A percentile compares a stretch with the other conserved stretches of the same genome.
phyloP scores from a whole-genome alignment of 148 eudicot species.

The Rhododendron molle region DNA sequence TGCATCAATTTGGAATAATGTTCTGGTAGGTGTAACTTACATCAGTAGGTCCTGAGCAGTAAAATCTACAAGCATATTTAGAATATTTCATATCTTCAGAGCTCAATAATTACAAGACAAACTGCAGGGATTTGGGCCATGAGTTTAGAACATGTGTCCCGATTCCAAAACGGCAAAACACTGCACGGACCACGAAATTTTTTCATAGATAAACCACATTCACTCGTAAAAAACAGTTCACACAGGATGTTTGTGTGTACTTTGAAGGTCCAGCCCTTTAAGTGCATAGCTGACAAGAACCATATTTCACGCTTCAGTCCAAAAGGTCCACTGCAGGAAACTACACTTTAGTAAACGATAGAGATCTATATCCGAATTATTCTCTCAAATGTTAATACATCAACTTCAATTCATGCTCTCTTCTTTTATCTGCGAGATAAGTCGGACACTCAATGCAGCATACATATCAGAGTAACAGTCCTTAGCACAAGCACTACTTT shows the following conservation, averaged over 20 bases:
- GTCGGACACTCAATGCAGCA: background rate
- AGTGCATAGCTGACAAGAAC: background rate
- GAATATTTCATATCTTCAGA: background rate
- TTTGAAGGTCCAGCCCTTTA: background rate
- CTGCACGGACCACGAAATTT: background rate
- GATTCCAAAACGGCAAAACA: background rate
- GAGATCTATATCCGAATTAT: background rate
- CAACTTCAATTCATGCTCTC: background rate
- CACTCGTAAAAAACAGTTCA: background rate
- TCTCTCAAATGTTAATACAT: background rate
- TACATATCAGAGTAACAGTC: background rate
- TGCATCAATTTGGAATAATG: background rate
- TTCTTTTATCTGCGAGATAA: background rate
- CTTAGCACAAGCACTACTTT: background rate
- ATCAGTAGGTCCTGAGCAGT: background rate
- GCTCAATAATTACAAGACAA: background rate
- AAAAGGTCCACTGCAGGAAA: background rate
- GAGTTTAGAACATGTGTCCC: background rate
- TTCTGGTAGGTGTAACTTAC: background rate
- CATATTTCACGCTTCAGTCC: background rate
- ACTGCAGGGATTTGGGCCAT: background rate
- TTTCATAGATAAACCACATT: background rate
- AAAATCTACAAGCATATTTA: too few species aligned
- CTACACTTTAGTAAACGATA: background rate
- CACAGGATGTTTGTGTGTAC: background rate